A percentile compares a stretch with the other conserved stretches of the same genome.
Conservation (phyloP, 176 grass and related monocot genomes). For the Saccharum spontaneum region DNA sequence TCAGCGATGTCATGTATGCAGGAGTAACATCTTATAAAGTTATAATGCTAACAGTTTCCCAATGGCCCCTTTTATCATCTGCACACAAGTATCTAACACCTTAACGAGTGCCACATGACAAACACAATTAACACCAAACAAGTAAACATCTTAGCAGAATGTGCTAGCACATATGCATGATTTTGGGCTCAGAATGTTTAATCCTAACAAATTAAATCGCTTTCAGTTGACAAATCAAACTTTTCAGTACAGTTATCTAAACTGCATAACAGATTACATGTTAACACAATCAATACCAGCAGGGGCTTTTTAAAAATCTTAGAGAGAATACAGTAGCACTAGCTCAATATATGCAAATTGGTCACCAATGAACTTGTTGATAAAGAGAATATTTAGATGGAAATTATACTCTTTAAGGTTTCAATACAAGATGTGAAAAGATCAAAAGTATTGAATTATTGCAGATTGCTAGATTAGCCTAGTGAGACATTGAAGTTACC, state of each 20-base stretch:
- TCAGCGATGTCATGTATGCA: neutral
- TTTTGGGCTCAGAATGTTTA: neutral
- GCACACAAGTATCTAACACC: neutral
- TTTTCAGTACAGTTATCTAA: neutral
- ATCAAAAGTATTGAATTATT: neutral
- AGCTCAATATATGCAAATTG: neutral
- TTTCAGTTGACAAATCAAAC: neutral
- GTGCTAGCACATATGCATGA: neutral
- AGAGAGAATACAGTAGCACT: neutral
- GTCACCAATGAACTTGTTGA: neutral
- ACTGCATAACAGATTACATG: neutral
- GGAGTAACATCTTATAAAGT: neutral
- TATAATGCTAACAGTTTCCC: neutral
- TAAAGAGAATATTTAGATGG: constrained; percentile 1
- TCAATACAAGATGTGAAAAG: neutral
- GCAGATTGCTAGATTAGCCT: neutral
- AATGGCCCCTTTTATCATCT: neutral
- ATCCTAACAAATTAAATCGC: neutral
- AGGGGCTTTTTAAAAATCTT: neutral
- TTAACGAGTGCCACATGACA: neutral
- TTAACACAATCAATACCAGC: neutral
- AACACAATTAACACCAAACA: neutral
- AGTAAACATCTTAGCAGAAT: neutral
- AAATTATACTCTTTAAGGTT: neutral
- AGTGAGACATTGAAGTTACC: constrained; percentile 38